Percentiles rank a stretch among this genome's conserved stretches.
These are phyloP conservation scores for Arctium lappa DNA, from an alignment of 129 eudicot genomes.

Conservation along the genomic window DNA sequence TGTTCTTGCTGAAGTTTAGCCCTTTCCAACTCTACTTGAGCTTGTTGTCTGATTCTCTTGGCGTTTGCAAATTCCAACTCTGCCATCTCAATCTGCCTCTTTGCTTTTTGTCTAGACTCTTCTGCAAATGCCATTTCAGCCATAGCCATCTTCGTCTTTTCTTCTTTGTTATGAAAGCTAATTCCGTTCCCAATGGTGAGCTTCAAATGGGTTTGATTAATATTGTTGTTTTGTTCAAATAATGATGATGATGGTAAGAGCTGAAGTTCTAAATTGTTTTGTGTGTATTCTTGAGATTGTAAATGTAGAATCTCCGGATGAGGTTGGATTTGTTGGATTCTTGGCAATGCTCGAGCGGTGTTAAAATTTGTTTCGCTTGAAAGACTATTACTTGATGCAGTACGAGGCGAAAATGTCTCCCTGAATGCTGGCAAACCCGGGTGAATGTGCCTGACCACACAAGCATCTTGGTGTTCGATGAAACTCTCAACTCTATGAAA, in stretches of 20 bases:
- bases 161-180: constrained; percentile 24
- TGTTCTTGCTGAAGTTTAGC: constrained; percentile 51
- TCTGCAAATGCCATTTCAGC: constrained; percentile 64
- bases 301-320: background rate
- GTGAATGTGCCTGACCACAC: constrained; percentile 60
- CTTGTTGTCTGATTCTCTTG: constrained; percentile 72
- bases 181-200: constrained; percentile 15
- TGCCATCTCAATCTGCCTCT: constrained; percentile 64
- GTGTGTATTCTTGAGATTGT: constrained; percentile 9
- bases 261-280: constrained; percentile 52
- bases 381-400: constrained; percentile 52
- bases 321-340: constrained; percentile 1
- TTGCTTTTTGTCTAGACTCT: constrained; percentile 64
- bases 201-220: constrained; percentile 12
- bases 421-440: constrained; percentile 35
- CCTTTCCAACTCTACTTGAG: constrained; percentile 65
- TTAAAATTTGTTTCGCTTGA: constrained; percentile 44
- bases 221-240: constrained; percentile 15
- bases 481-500: constrained; percentile 80
- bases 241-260: constrained; percentile 35
- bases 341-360: constrained; percentile 14
- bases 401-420: constrained; percentile 42
- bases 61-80: constrained; percentile 79
- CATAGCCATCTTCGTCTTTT: constrained; percentile 46
- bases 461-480: constrained; percentile 86